Percentiles rank a stretch among this genome's conserved stretches.
Evolutionary conservation across 768 basidiomycete genomes (phyloP).

Genomic region (Boletus insuetus): DNA sequence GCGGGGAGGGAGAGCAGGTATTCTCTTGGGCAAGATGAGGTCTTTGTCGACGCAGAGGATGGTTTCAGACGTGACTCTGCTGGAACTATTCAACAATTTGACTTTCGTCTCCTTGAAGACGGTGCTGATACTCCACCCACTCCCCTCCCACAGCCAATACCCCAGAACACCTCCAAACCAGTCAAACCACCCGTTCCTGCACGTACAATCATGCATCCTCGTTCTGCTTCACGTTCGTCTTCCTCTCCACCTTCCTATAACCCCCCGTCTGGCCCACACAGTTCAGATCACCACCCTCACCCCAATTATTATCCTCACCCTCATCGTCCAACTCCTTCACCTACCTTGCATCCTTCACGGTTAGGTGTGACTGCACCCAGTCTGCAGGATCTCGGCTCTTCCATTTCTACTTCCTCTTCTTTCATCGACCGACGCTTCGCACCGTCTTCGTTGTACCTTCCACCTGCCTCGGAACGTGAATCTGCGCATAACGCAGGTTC

Average conservation of each 20-base stretch:
- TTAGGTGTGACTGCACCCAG: slow-evolving; percentile 23
- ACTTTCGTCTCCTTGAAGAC: slow-evolving; percentile 18
- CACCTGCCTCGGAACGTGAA: slow-evolving; percentile 33
- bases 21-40: slow-evolving; percentile 27
- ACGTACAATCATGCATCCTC: slow-evolving; percentile 9
- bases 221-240: slow-evolving; percentile 18
- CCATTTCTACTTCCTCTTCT: slow-evolving; percentile 43
- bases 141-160: background rate
- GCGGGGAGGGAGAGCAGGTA: slow-evolving; percentile 29
- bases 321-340: slow-evolving; percentile 13
- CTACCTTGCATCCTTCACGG: slow-evolving; percentile 3
- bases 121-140: slow-evolving; percentile 3
- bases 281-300: slow-evolving; percentile 19
- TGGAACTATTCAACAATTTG: slow-evolving; percentile 23
- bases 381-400: slow-evolving; percentile 24
- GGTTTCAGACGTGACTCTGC: slow-evolving; percentile 20
- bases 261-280: slow-evolving; percentile 13
- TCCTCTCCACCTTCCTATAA: slow-evolving; percentile 27
- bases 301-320: slow-evolving; percentile 6
- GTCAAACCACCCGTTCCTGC: slow-evolving; percentile 24
- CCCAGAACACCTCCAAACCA: background rate
- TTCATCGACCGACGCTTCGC: slow-evolving; percentile 53
- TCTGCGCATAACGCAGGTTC: slow-evolving; percentile 20
- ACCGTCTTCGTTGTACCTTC: slow-evolving; percentile 38
- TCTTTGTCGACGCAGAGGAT: slow-evolving; percentile 30